phyloP scores from a whole-genome alignment of 306 rosid genomes.

The Coriaria nepalensis region DNA sequence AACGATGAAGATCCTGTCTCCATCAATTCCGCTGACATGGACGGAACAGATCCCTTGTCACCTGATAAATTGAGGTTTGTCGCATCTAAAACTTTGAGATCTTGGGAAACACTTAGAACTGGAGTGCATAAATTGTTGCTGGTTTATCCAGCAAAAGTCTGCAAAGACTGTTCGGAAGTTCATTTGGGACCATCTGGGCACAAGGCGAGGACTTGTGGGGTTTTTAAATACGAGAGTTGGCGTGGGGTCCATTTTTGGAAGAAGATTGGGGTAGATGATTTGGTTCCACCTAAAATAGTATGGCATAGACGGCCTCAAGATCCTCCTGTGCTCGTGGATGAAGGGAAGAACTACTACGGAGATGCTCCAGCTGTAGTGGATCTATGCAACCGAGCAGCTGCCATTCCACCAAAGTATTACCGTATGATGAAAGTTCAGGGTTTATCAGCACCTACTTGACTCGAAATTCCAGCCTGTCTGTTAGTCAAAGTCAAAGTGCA shows the following conservation, averaged over 20 bases:
- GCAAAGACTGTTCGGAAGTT: conserved; percentile 74
- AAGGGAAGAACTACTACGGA: conserved; percentile 56
- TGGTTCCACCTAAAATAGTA: conserved; percentile 63
- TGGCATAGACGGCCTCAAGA: conserved; percentile 70
- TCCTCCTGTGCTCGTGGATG: conserved; percentile 60
- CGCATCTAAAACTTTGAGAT: conserved; percentile 46
- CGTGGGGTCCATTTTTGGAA: conserved; percentile 72
- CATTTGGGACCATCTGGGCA: conserved; percentile 90
- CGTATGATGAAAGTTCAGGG: conserved; percentile 71
- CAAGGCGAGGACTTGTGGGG: conserved; percentile 68
- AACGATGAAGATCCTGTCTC: conserved; percentile 19
- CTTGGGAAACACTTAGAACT: conserved; percentile 66
- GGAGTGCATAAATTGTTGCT: conserved; percentile 59
- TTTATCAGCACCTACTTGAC: conserved; percentile 24
- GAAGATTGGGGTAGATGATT: conserved; percentile 58
- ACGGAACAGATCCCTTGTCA: conserved; percentile 25
- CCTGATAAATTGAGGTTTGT: conserved; percentile 27
- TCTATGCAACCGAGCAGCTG: conserved; percentile 62
- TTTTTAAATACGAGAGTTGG: conserved; percentile 73
- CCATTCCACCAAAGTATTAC: conserved; percentile 44
- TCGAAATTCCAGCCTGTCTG: background rate
- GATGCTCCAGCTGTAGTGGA: conserved; percentile 69
- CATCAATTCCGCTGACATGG: conserved; percentile 19
- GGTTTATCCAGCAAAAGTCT: conserved; percentile 71
- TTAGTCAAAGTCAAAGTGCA: no score